A percentile compares a stretch with the other conserved stretches of the same genome.
Conservation (phyloP, 2,329 filamentous ascomycete genomes). For the Coniochaeta pulveracea region DNA sequence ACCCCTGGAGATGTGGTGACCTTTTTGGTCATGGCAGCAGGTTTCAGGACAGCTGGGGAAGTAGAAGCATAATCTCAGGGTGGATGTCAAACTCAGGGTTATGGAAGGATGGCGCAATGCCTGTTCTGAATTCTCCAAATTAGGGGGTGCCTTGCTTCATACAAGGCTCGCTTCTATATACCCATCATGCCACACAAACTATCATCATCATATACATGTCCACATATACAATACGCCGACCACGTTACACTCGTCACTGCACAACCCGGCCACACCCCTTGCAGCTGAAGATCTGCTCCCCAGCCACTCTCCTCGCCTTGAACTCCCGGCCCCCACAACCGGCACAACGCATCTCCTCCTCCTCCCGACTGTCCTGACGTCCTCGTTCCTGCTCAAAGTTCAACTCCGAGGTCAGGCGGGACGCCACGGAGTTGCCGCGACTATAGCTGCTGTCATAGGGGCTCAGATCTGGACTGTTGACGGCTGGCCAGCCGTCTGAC, state of each 20-base stretch:
- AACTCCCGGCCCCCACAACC: conserved; percentile 53
- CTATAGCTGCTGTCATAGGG: conserved; percentile 3
- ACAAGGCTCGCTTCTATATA: too few relatives aligned
- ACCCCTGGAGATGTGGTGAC: too few relatives aligned
- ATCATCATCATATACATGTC: conserved; percentile 7
- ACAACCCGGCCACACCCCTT: conserved; percentile 34
- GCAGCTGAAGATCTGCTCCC: conserved; percentile 49
- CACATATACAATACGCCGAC: background rate
- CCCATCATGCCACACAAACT: too few relatives aligned
- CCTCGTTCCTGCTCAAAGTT: conserved; percentile 22
- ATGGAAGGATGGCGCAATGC: too few relatives aligned
- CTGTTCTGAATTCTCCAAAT: too few relatives aligned
- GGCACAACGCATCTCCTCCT: conserved; percentile 39
- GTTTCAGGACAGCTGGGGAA: too few relatives aligned
- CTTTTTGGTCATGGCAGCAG: too few relatives aligned
- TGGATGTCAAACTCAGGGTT: too few relatives aligned
- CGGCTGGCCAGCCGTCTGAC: background rate
- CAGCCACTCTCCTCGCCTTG: conserved; percentile 42
- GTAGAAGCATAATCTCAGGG: too few relatives aligned
- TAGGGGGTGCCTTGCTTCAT: too few relatives aligned
- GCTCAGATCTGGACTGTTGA: background rate
- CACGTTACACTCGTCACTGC: background rate
- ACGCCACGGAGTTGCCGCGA: conserved; percentile 28
- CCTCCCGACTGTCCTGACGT: conserved; percentile 21
- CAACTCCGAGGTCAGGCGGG: conserved; percentile 46